Conservation (phyloP, 352 stramenopile species). For the Phytophthora pluvialis region DNA sequence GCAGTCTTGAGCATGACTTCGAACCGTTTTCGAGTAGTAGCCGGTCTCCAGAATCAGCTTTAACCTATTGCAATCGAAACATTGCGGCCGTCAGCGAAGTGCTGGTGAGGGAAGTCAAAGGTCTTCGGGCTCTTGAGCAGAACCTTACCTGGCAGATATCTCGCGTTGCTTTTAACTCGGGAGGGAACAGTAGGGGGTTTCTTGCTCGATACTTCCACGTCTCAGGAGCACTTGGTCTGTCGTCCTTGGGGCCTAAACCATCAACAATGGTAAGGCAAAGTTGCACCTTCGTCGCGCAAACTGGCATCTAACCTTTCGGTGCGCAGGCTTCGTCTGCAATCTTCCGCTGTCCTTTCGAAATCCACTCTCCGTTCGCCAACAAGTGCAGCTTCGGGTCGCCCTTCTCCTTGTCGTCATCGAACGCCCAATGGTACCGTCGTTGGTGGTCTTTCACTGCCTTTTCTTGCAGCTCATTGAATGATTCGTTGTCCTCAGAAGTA, state of each 20-base stretch:
- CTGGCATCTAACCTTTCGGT: slow-evolving; percentile 47
- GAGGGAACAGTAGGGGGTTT: slow-evolving; percentile 81
- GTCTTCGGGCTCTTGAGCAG: too few species aligned
- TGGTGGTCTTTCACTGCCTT: slow-evolving; percentile 74
- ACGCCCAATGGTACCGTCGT: slow-evolving; percentile 82
- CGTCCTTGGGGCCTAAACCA: slow-evolving; percentile 53
- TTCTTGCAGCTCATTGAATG: slow-evolving; percentile 79
- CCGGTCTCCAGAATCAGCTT: slow-evolving; percentile 11
- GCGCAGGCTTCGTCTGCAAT: slow-evolving; percentile 67
- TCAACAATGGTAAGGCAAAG: slow-evolving; percentile 6
- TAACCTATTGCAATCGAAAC: slow-evolving; percentile 29
- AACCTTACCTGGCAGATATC: slow-evolving; percentile 65
- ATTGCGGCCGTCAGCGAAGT: background rate
- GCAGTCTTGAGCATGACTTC: slow-evolving; percentile 30
- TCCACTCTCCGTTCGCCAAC: slow-evolving; percentile 74
- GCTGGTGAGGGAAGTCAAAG: background rate
- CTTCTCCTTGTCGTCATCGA: slow-evolving; percentile 53
- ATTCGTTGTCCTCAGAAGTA: slow-evolving; percentile 87
- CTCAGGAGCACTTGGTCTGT: slow-evolving; percentile 67
- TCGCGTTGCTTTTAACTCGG: slow-evolving; percentile 59
- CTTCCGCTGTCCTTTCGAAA: slow-evolving; percentile 65
- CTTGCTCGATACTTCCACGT: slow-evolving; percentile 79
- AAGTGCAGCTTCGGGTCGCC: slow-evolving; percentile 77
- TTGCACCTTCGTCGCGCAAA: background rate
- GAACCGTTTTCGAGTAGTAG: slow-evolving; percentile 56